Evolutionary conservation across 371 early-diverging fungal species (phyloP), one percentile per base, ranked within the genome.

Genomic region (Mortierella sp.): DNA sequence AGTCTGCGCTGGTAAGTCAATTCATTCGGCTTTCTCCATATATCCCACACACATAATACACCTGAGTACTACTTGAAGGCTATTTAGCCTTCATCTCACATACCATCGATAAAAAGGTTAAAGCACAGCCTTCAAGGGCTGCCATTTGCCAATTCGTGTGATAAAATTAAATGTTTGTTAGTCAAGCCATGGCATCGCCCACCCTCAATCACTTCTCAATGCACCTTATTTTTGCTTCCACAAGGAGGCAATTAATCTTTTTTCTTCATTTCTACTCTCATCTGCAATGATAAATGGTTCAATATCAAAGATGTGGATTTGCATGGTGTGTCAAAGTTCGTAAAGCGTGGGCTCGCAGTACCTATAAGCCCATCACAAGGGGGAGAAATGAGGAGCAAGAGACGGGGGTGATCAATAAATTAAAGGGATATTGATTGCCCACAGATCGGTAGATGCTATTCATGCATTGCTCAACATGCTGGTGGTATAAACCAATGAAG

Each of bases 1-100:
- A 96, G 83, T 94, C 95, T n/a, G 95, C 96, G 1, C 75, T 96
- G 90, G 96, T 96, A 90, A 78, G 90, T 75, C 49, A 47, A 20
- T 20, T 18, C 20, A 14, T 5, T 47, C 49, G 20, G 9, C 5
- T 47, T 18, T 47, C 49, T 47, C 49, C 1, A 5, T 47, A 14
- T 14, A 1, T 20, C 5, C 20, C 49, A 47, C 49, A 14, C 14
- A 47, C 43, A 43, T 9, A 12, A 12, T 43, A 14, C 20, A 20
- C 49, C 10, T 26, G 54, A 12, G 8, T 30, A 4, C 30, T 30
- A 30, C 30, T 30, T 30, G 30, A 52, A 52, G 52, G n/a, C 18
- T 20, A 8, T 52, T 18, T 40, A 40, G 43, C 43, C 12, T 40
- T 40, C 12, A 40, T 40, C 8, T 52, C 18, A 3, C 52, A 43